Evolutionary conservation across 208 protist species (phyloP).

Genomic region (Crithidia sp.): DNA sequence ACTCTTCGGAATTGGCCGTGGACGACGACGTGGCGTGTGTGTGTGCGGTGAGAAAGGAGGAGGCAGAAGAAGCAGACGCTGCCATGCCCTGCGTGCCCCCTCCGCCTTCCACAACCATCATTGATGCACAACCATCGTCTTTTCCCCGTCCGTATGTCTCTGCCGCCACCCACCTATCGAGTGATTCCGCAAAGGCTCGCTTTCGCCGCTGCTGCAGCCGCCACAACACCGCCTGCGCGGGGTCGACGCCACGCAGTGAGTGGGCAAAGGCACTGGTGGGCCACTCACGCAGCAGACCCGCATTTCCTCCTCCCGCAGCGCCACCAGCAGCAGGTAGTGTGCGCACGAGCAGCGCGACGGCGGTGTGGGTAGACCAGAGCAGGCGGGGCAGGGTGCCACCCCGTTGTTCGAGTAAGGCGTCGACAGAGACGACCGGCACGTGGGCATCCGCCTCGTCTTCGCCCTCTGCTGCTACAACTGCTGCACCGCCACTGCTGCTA

Average conservation of each 20-base stretch:
- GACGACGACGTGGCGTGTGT: neutral
- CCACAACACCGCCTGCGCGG: conserved; percentile 7
- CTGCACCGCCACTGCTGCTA: neutral
- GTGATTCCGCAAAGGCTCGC: neutral
- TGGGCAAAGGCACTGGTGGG: neutral
- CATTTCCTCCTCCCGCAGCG: no score
- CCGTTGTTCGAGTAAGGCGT: neutral
- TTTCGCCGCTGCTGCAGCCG: conserved; percentile 4
- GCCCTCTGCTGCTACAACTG: neutral
- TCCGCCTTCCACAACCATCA: no score
- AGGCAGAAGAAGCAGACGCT: neutral
- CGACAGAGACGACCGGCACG: neutral
- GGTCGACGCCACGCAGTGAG: neutral
- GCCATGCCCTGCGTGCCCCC: no score
- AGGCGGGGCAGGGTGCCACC: neutral
- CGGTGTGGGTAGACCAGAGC: neutral
- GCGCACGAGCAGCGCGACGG: neutral
- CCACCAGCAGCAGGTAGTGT: neutral
- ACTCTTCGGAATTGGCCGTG: neutral
- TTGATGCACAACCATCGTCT: no score
- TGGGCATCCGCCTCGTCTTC: neutral
- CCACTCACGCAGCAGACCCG: neutral
- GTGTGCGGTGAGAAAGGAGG: neutral
- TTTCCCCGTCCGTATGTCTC: neutral
- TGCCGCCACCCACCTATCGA: neutral